A percentile compares a stretch with the other conserved stretches of the same genome.
These are phyloP conservation scores for Colletotrichum sansevieriae DNA, from an alignment of 2,329 filamentous ascomycete genomes.

Conservation along the genomic window DNA sequence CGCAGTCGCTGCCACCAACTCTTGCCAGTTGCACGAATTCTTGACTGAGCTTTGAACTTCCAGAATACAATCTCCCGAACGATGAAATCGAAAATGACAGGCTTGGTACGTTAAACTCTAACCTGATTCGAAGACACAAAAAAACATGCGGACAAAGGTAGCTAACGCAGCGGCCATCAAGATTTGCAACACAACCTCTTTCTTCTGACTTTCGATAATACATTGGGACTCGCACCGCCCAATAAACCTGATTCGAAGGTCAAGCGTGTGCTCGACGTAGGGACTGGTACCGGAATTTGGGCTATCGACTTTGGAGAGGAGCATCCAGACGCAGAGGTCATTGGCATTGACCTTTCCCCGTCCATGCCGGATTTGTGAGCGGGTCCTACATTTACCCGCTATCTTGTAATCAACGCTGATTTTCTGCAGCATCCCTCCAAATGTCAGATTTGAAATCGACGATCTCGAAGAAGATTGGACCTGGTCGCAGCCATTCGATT, in stretches of 20 bases:
- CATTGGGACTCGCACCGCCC: background rate
- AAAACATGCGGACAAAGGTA: no score
- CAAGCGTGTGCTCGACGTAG: constrained; percentile 42
- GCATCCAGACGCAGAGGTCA: constrained; percentile 49
- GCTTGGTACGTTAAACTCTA: constrained; percentile 37
- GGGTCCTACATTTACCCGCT: background rate
- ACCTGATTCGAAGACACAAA: no score
- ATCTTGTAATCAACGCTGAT: constrained; percentile 22
- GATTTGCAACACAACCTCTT: constrained; percentile 68
- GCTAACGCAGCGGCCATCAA: background rate
- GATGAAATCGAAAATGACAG: constrained; percentile 31
- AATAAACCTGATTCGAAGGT: background rate
- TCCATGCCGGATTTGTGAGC: constrained; percentile 54
- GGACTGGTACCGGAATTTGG: constrained; percentile 45
- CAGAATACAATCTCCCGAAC: constrained; percentile 33
- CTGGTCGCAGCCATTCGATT: constrained; percentile 63
- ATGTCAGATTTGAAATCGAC: constrained; percentile 55
- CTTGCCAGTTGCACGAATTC: no score
- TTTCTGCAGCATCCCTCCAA: constrained; percentile 53
- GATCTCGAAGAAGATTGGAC: constrained; percentile 48
- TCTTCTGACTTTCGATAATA: constrained; percentile 55
- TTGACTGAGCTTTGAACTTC: no score
- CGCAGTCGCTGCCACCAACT: no score
- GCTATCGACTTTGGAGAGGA: constrained; percentile 51
- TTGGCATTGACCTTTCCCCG: constrained; percentile 55